phyloP scores from a whole-genome alignment of 1,139 yeast species.

The Yamadazyma mexicana region DNA sequence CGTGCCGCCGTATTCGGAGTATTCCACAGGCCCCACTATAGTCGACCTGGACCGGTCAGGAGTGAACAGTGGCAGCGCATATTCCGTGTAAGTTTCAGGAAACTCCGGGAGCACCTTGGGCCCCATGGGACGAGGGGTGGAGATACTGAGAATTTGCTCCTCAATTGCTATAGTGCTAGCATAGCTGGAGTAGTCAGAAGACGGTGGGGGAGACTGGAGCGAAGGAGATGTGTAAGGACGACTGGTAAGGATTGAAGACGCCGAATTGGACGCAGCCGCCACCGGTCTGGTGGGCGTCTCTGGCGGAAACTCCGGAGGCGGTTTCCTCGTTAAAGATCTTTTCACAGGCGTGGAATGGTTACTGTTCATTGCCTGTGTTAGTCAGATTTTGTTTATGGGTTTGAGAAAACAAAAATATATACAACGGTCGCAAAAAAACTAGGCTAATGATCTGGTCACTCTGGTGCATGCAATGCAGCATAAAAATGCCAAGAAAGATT shows the following conservation, averaged over 20 bases:
- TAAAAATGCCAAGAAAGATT: too few relatives aligned
- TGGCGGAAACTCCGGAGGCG: constrained; percentile 22
- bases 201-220: constrained; percentile 1
- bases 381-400: neutral
- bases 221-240: too few relatives aligned
- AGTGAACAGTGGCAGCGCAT: neutral
- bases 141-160: constrained; percentile 18
- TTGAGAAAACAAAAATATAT: neutral
- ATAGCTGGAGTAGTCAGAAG: neutral
- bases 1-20: neutral
- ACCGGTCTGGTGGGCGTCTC: neutral
- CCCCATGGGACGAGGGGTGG: constrained; percentile 44
- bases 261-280: neutral
- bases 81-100: constrained; percentile 1
- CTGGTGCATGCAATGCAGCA: too few relatives aligned
- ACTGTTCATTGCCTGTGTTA: constrained; percentile 1
- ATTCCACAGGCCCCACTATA: too few relatives aligned
- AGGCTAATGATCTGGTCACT: too few relatives aligned
- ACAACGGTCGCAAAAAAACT: too few relatives aligned
- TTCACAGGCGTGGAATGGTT: constrained; percentile 13
- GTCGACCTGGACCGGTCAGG: constrained; percentile 1
- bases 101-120: constrained; percentile 43
- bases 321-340: constrained; percentile 28
- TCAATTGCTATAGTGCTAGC: constrained; percentile 4
- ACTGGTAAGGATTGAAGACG: neutral